Evolutionary conservation across 2,329 filamentous ascomycete species (phyloP).

Genomic region (Ceratocystis lukuohia): DNA sequence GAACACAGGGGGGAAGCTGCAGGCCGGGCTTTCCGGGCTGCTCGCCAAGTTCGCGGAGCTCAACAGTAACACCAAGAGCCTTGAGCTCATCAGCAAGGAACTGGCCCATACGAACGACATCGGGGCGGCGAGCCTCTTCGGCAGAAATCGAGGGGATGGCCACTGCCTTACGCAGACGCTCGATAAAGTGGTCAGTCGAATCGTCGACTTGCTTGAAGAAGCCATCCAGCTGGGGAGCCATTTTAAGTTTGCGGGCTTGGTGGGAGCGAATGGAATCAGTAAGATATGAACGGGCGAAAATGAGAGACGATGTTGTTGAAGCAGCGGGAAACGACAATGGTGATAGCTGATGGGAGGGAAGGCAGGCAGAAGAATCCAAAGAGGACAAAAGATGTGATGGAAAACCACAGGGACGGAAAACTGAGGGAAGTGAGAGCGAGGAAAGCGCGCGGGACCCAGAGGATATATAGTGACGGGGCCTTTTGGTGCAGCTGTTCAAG

Average conservation of each 20-base stretch:
- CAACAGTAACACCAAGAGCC: constrained; percentile 70
- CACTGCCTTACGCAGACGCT: constrained; percentile 79
- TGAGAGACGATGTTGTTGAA: neutral
- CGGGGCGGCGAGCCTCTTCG: constrained; percentile 72
- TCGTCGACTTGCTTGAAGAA: constrained; percentile 88
- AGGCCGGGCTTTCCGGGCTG: constrained; percentile 85
- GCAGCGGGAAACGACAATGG: constrained; percentile 9
- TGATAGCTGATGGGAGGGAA: constrained; percentile 6
- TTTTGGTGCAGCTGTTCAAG: constrained; percentile 9
- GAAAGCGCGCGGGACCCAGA: constrained; percentile 11
- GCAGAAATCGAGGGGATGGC: constrained; percentile 94
- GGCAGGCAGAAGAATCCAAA: constrained; percentile 10
- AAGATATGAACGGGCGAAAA: constrained; percentile 33
- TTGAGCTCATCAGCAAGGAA: constrained; percentile 77
- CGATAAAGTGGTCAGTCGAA: constrained; percentile 69
- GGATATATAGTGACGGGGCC: constrained; percentile 15
- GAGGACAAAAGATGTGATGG: constrained; percentile 15
- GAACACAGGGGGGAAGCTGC: constrained; percentile 80
- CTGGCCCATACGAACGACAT: constrained; percentile 94
- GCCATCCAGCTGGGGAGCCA: constrained; percentile 80
- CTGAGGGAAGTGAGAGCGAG: constrained; percentile 20
- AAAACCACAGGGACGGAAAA: constrained; percentile 17
- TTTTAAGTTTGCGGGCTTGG: constrained; percentile 48
- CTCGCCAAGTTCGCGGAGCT: constrained; percentile 76
- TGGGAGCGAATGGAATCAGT: constrained; percentile 41